These are phyloP conservation scores for Epichloe coenophiala DNA, from an alignment of 2,329 filamentous ascomycete species.

Conservation along the genomic window DNA sequence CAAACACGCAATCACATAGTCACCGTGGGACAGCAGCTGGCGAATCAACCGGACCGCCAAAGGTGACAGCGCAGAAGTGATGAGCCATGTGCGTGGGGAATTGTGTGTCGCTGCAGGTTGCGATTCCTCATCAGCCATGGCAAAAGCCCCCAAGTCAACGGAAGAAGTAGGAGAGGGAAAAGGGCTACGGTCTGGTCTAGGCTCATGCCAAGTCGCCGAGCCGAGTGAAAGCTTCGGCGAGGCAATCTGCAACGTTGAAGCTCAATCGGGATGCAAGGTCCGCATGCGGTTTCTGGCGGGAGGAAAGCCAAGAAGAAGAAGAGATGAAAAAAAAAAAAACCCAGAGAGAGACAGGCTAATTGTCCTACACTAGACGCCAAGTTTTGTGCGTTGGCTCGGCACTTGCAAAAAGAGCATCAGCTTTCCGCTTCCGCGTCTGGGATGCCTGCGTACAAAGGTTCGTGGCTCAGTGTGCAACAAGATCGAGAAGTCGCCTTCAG, in stretches of 20 bases:
- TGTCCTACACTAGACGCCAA: no score
- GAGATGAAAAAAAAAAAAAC: no score
- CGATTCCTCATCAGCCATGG: constrained; percentile 19
- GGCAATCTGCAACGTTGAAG: neutral
- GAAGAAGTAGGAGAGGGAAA: neutral
- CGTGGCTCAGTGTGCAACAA: no score
- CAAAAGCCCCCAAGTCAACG: neutral
- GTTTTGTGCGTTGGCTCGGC: no score
- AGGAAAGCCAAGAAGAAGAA: neutral
- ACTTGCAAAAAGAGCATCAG: no score
- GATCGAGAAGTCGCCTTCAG: no score
- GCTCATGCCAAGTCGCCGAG: no score
- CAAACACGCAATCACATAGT: constrained; percentile 77
- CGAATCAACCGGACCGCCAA: constrained; percentile 72
- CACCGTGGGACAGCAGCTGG: constrained; percentile 76
- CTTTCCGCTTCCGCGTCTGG: no score
- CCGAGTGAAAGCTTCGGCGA: neutral
- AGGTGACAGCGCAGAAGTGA: constrained; percentile 77
- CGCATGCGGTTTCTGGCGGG: neutral
- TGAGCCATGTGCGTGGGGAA: constrained; percentile 79
- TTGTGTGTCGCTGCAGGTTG: constrained; percentile 45
- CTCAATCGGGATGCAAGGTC: neutral
- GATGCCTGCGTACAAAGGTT: no score
- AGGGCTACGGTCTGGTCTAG: no score
- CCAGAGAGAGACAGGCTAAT: no score